Evolutionary conservation across 1,284 basidiomycete genomes (phyloP).

Genomic region (Ceratobasidium sp.): DNA sequence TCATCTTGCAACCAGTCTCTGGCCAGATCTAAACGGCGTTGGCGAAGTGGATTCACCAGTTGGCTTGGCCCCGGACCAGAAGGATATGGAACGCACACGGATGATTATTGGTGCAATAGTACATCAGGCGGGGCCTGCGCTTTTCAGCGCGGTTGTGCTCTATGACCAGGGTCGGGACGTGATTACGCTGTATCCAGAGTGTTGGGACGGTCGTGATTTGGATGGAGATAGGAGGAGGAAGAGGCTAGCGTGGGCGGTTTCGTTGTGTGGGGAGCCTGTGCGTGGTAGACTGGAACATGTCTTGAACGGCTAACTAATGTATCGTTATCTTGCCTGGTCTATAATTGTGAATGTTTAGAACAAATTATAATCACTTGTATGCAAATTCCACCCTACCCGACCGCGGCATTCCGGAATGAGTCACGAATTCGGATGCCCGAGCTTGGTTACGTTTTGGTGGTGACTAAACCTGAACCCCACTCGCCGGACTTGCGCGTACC

Average conservation of each 20-base stretch:
- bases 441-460: background rate
- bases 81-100: slow-evolving; percentile 34
- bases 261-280: slow-evolving; percentile 40
- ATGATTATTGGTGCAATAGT: slow-evolving; percentile 44
- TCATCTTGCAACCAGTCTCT: slow-evolving; percentile 83
- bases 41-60: background rate
- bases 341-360: background rate
- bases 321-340: slow-evolving; percentile 16
- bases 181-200: slow-evolving; percentile 23
- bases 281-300: slow-evolving; percentile 34
- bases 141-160: slow-evolving; percentile 32
- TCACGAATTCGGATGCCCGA: background rate
- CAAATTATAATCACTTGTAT: background rate
- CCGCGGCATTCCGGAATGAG: background rate
- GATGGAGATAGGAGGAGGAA: background rate
- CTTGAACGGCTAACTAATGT: slow-evolving; percentile 22
- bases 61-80: background rate
- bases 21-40: slow-evolving; percentile 68
- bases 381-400: background rate
- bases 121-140: slow-evolving; percentile 41
- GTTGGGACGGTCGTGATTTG: slow-evolving; percentile 39
- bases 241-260: slow-evolving; percentile 39
- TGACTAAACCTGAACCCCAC: background rate
- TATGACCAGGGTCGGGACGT: slow-evolving; percentile 25
- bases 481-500: slow-evolving; percentile 8